Percentiles rank a stretch among this genome's conserved stretches.
Conservation (phyloP, 176 grass and related monocot species). For the Oryza australiensis region DNA sequence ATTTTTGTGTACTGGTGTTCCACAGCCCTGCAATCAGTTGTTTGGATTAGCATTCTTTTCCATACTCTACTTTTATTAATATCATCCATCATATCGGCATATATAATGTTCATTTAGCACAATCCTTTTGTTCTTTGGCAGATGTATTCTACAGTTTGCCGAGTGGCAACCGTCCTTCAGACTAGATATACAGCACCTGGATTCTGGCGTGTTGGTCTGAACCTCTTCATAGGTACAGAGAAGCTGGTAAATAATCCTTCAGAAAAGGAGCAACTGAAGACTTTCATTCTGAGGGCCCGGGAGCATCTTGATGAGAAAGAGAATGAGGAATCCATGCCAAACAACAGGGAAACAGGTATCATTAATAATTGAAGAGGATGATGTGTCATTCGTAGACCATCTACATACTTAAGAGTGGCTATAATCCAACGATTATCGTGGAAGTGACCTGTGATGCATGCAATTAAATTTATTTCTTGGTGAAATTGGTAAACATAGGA, state of each 20-base stretch:
- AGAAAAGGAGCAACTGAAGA: conserved; percentile 72
- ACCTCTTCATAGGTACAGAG: conserved; percentile 74
- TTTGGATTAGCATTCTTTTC: conserved; percentile 3
- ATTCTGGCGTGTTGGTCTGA: conserved; percentile 85
- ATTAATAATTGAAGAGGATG: conserved; percentile 11
- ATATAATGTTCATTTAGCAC: background rate
- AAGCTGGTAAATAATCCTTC: conserved; percentile 51
- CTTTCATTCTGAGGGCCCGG: conserved; percentile 61
- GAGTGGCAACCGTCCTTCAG: conserved; percentile 84
- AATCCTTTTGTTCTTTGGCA: conserved; percentile 26
- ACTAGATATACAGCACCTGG: conserved; percentile 82
- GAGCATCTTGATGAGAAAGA: conserved; percentile 80
- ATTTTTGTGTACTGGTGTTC: background rate
- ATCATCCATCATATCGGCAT: conserved; percentile 12
- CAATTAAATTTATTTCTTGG: conserved; percentile 11
- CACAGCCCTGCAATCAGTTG: background rate
- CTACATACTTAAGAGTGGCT: background rate
- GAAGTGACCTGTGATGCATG: background rate
- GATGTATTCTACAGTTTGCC: conserved; percentile 75
- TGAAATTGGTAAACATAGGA: conserved; percentile 13
- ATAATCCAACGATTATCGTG: background rate
- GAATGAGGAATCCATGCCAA: conserved; percentile 53
- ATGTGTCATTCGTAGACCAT: conserved; percentile 3
- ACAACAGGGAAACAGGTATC: conserved; percentile 64
- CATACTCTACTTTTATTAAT: background rate